Evolutionary conservation across 1,284 basidiomycete genomes (phyloP).

Genomic region (Malassezia brasiliensis): DNA sequence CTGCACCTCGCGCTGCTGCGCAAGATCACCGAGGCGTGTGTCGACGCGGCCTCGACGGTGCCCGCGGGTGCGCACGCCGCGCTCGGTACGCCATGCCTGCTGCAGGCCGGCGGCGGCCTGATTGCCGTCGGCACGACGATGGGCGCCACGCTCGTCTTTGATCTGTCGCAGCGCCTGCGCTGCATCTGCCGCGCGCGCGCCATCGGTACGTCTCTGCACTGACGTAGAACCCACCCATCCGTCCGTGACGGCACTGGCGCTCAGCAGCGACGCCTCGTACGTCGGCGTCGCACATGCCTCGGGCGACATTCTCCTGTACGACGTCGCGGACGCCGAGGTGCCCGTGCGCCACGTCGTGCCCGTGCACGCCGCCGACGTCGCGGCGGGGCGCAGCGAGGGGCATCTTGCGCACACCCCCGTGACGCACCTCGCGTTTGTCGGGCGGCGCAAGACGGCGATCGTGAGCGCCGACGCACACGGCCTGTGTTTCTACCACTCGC

Average conservation of each 20-base stretch:
- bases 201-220: slow-evolving; percentile 53
- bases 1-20: slow-evolving; percentile 1
- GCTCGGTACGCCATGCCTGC: slow-evolving; percentile 57
- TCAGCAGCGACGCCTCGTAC: slow-evolving; percentile 89
- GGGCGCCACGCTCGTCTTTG: slow-evolving; percentile 73
- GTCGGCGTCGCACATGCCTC: slow-evolving; percentile 76
- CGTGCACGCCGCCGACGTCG: slow-evolving; percentile 59
- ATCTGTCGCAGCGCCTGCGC: slow-evolving; percentile 70
- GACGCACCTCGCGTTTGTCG: slow-evolving; percentile 78
- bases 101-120: slow-evolving; percentile 69
- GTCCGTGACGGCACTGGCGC: slow-evolving; percentile 77
- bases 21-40: slow-evolving; percentile 4
- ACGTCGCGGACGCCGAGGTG: slow-evolving; percentile 59
- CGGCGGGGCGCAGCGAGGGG: slow-evolving; percentile 80
- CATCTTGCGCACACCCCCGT: slow-evolving; percentile 81
- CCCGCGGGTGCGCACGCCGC: neutral
- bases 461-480: slow-evolving; percentile 84
- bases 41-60: too few relatives aligned
- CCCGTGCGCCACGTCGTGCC: slow-evolving; percentile 62
- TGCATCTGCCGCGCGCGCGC: slow-evolving; percentile 64
- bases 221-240: neutral
- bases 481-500: slow-evolving; percentile 85
- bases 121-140: slow-evolving; percentile 77
- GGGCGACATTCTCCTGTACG: slow-evolving; percentile 79
- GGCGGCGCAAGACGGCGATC: slow-evolving; percentile 82